Base-by-base conservation (phyloP, 352 stramenopile species). In the Salisapilia sapeloensis region DNA sequence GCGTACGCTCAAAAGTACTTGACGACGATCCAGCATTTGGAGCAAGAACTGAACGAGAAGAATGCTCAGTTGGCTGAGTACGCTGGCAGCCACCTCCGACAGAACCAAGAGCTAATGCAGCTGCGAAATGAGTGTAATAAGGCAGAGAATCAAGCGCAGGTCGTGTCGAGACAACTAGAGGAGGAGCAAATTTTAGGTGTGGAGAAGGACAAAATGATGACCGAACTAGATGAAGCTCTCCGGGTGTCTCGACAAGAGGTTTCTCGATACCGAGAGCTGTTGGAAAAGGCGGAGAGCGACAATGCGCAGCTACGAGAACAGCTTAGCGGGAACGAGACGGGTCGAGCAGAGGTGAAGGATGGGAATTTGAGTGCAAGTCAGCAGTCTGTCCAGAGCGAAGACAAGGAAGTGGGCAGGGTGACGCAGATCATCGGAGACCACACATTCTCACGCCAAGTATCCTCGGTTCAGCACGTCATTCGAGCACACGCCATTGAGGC, bases 401-500 rank as follows among this genome's bases (percentile, higher is more conserved):
- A n/a, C n/a, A n/a, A n/a, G n/a, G n/a, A n/a, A n/a, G n/a, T n/a
- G n/a, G n/a, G n/a, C n/a, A n/a, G n/a, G n/a, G n/a, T n/a, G n/a
- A n/a, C n/a, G n/a, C n/a, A n/a, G n/a, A n/a, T n/a, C n/a, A n/a
- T n/a, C n/a, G n/a, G n/a, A n/a, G n/a, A n/a, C n/a, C n/a, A n/a
- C n/a, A n/a, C n/a, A n/a, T n/a, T n/a, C n/a, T n/a, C n/a, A 14
- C 44, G 51, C 6, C 33, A 76, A 5, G 40, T 78, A 16, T 54
- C 47, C 4, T 45, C 43, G 8, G 47, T 70, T 23, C 53, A 48
- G 15, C 60, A 84, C 31, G 56, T 53, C 4, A 70, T 89, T 23
- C 69, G 72, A 12, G 72, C 72, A 4, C 72, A 89, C 35, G 72
- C 72, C 9, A 89, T 69, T 1, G 72, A 89, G 38, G 72, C 82